Evolutionary conservation across 2,329 filamentous ascomycete species (phyloP), one percentile per base, ranked within the genome.

Genomic region (Verticillium alfalfae): DNA sequence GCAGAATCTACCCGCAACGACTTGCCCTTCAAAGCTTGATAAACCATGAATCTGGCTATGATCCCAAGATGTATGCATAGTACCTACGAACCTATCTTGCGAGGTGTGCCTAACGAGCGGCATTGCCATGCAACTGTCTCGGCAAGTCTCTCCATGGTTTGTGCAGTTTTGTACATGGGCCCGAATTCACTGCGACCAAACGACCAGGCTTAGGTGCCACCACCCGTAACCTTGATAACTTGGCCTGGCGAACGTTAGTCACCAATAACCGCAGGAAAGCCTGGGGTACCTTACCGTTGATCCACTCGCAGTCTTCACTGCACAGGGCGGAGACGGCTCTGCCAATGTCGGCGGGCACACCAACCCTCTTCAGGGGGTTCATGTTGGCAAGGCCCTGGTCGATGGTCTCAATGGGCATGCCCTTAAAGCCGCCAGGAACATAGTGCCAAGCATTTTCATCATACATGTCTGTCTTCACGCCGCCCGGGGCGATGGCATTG

Each of bases 401-500:
- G 67, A 87, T 86, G 60, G 76, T 78, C 58, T 82, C 79, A 65
- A 76, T 79, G 59, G 72, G 74, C 81, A 82, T 81, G 65, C 77
- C 78, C 68, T 80, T 77, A 68, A 77, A 76, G 60, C 81, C 83
- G 63, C 82, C 83, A 13, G 85, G 84, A 22, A 84, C 84, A 72
- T 88, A 88, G 70, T 86, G 83, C 85, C 85, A 88, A 31, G 86
- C 82, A 73, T 89, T 89, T 74, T 85, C 82, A 64, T 87, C 81
- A 78, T 89, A 92, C 89, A 92, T 92, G 73, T 92, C 90, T 54
- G 82, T 87, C 82, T 90, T 89, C 78, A 91, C 87, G 55, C 88
- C 88, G 61, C 88, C 88, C 1, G 88, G 88, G 2, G 88, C 88
- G 56, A 91, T 87, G 66, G 87, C 88, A 69, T 91, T 91, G 75